Evolutionary conservation across 345 rosid species (phyloP).

Genomic region (Eucalyptus camaldulensis): DNA sequence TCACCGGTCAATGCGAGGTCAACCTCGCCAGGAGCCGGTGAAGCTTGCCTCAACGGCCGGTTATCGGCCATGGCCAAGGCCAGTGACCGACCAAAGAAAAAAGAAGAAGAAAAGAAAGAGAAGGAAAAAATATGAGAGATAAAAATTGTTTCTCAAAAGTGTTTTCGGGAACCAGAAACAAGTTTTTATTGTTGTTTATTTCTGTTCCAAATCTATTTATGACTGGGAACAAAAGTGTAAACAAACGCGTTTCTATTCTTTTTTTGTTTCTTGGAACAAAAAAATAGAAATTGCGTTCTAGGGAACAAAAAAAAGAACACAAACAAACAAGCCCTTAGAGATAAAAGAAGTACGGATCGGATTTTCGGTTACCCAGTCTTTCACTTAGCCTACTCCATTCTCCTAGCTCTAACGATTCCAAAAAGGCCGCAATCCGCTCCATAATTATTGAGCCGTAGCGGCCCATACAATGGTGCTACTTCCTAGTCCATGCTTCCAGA

Average conservation of each 20-base stretch:
- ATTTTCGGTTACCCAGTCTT: not conserved
- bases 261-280: no score
- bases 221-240: rapidly evolving
- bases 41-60: no score
- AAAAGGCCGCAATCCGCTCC: not conserved
- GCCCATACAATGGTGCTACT: not conserved
- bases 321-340: no score
- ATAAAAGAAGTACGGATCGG: no score
- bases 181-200: rapidly evolving
- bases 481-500: not conserved
- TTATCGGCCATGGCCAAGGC: no score
- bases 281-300: no score
- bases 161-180: rapidly evolving
- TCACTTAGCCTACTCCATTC: not conserved
- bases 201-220: rapidly evolving
- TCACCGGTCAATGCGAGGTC: rapidly evolving
- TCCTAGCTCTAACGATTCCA: not conserved
- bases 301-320: no score
- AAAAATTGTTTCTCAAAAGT: no score
- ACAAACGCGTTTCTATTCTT: rapidly evolving
- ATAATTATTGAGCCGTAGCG: not conserved
- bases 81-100: rapidly evolving
- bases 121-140: no score
- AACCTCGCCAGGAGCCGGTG: rapidly evolving
- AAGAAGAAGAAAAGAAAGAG: rapidly evolving